phyloP scores from a whole-genome alignment of 495 filamentous ascomycete genomes.

The Aspergillus heteromorphus region DNA sequence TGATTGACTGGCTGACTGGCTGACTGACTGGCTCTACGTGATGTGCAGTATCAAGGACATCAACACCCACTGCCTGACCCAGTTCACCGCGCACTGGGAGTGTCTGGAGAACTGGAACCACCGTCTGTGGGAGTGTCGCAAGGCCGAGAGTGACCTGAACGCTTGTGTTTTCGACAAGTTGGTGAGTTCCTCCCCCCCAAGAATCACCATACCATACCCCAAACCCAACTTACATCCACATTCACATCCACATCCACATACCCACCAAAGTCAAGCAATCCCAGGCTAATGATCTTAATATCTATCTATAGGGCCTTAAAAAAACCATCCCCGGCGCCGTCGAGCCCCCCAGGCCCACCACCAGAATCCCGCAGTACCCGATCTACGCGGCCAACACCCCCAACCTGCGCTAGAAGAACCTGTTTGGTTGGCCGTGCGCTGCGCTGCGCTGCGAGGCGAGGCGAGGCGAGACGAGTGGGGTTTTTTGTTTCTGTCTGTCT shows the following conservation, averaged over 20 bases:
- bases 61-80: slow-evolving; percentile 84
- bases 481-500: too few relatives aligned
- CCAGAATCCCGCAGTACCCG: not conserved
- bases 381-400: not conserved
- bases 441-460: too few relatives aligned
- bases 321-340: too few relatives aligned
- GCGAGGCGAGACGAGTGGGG: too few relatives aligned
- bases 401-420: not conserved
- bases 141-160: slow-evolving; percentile 74
- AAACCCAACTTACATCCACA: not conserved
- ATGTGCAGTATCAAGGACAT: slow-evolving; percentile 76
- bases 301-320: not conserved
- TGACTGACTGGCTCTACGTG: not conserved
- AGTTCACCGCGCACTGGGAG: slow-evolving; percentile 90
- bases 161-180: slow-evolving; percentile 92
- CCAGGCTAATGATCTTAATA: not conserved
- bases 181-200: slow-evolving; percentile 48
- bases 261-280: too few relatives aligned
- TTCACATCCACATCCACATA: too few relatives aligned
- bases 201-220: too few relatives aligned
- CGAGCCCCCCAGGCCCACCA: not conserved
- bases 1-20: not conserved
- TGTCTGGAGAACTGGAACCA: slow-evolving; percentile 98
- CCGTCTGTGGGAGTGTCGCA: slow-evolving; percentile 85
- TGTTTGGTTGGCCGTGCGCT: too few relatives aligned